Conservation (phyloP, 176 grass and related monocot species). For the Phoenix dactylifera region DNA sequence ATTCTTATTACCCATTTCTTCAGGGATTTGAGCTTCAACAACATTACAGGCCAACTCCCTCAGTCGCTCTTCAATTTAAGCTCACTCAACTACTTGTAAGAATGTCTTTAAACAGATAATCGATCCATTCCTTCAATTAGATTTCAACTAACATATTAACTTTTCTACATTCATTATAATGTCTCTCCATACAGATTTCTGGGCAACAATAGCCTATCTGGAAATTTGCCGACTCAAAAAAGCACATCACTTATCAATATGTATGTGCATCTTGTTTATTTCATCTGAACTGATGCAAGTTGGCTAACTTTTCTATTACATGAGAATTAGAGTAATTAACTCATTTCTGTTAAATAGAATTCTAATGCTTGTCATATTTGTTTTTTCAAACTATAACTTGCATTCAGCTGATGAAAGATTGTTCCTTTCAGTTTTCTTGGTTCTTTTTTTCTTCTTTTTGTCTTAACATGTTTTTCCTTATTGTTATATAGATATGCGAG, state of each 20-base stretch:
- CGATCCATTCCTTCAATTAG: neutral
- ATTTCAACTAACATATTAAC: neutral
- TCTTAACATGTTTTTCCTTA: conserved; percentile 9
- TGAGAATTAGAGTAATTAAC: too few species aligned
- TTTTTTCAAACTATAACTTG: too few species aligned
- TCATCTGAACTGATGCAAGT: too few species aligned
- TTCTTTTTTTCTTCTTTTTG: neutral
- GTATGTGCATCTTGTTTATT: conserved; percentile 26
- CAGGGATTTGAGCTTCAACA: conserved; percentile 95
- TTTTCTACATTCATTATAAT: neutral
- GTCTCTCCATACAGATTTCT: conserved; percentile 52
- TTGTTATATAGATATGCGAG: neutral
- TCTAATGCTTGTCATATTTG: too few species aligned
- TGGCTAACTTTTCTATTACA: too few species aligned
- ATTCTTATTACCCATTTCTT: neutral
- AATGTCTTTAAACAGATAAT: neutral
- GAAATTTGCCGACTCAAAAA: conserved; percentile 54
- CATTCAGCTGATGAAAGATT: too few species aligned
- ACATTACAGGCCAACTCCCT: conserved; percentile 59
- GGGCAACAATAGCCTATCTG: conserved; percentile 72
- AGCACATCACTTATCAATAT: conserved; percentile 31
- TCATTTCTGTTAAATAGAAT: too few species aligned
- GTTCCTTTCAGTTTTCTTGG: too few species aligned
- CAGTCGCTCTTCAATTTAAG: conserved; percentile 40
- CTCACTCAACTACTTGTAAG: conserved; percentile 40